Evolutionary conservation across 78 protist genomes (phyloP).

Genomic region (Dictyostelium capitatum): DNA sequence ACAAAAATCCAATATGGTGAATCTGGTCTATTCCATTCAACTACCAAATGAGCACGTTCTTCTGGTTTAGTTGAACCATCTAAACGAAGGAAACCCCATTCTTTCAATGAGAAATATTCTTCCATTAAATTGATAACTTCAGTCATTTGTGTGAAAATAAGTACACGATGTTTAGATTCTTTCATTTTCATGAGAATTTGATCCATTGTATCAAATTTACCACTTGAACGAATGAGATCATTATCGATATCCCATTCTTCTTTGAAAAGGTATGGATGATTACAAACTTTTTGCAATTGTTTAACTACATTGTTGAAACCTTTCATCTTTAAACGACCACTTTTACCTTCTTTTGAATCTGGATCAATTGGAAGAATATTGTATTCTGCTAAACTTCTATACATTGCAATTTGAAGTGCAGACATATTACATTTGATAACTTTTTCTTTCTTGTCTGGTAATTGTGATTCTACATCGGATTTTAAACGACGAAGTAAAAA

Average conservation of each 20-base stretch:
- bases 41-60: slow-evolving; percentile 85
- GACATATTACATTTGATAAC: slow-evolving; percentile 86
- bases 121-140: slow-evolving; percentile 85
- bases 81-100: slow-evolving; percentile 85
- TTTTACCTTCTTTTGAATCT: slow-evolving; percentile 32
- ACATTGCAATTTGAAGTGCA: slow-evolving; percentile 86
- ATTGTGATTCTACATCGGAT: slow-evolving; percentile 92
- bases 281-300: slow-evolving; percentile 97
- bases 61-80: slow-evolving; percentile 93
- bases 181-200: slow-evolving; percentile 89
- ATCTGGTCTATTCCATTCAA: slow-evolving; percentile 79
- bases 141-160: slow-evolving; percentile 94
- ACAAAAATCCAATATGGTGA: slow-evolving; percentile 90
- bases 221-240: slow-evolving; percentile 76
- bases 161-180: slow-evolving; percentile 73
- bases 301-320: slow-evolving; percentile 92
- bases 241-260: slow-evolving; percentile 49
- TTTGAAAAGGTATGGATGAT: slow-evolving; percentile 97
- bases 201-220: slow-evolving; percentile 94
- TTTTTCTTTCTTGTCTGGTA: slow-evolving; percentile 95
- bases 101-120: slow-evolving; percentile 75
- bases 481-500: slow-evolving; percentile 95
- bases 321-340: background rate
- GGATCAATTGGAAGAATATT: slow-evolving; percentile 56
- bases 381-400: slow-evolving; percentile 61